Evolutionary conservation across 176 grass and related monocot species (phyloP).

Genomic region (Saccharum officinarum): DNA sequence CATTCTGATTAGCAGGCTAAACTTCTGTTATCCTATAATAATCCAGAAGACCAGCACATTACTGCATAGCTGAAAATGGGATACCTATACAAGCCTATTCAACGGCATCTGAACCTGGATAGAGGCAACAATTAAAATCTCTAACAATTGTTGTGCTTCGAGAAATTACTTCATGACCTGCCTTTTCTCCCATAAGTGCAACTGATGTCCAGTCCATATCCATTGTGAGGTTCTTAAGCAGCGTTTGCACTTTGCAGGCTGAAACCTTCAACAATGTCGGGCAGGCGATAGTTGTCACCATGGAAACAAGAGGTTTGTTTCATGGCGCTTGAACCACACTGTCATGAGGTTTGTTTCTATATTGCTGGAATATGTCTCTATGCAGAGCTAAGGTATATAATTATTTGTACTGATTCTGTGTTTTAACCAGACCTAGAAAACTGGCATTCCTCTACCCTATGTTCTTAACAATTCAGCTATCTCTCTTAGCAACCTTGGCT

Average conservation of each 20-base stretch:
- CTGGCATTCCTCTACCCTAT: too few relatives aligned
- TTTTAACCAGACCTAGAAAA: too few relatives aligned
- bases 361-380: too few relatives aligned
- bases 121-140: background rate
- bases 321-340: constrained; percentile 60
- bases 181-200: constrained; percentile 60
- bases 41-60: background rate
- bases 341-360: too few relatives aligned
- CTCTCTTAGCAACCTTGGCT: constrained; percentile 60
- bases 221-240: constrained; percentile 92
- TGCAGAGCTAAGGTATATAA: constrained; percentile 46
- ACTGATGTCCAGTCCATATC: constrained; percentile 81
- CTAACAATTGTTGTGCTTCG: background rate
- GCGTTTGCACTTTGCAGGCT: constrained; percentile 58
- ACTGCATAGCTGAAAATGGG: too few relatives aligned
- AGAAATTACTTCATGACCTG: background rate
- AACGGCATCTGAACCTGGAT: too few relatives aligned
- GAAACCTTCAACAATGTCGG: constrained; percentile 83
- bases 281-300: constrained; percentile 86
- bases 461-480: constrained; percentile 24
- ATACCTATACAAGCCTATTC: too few relatives aligned
- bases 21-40: background rate
- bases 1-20: background rate
- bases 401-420: too few relatives aligned
- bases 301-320: constrained; percentile 64